phyloP scores from a whole-genome alignment of 345 rosid genomes.

The Aurinia saxatilis region DNA sequence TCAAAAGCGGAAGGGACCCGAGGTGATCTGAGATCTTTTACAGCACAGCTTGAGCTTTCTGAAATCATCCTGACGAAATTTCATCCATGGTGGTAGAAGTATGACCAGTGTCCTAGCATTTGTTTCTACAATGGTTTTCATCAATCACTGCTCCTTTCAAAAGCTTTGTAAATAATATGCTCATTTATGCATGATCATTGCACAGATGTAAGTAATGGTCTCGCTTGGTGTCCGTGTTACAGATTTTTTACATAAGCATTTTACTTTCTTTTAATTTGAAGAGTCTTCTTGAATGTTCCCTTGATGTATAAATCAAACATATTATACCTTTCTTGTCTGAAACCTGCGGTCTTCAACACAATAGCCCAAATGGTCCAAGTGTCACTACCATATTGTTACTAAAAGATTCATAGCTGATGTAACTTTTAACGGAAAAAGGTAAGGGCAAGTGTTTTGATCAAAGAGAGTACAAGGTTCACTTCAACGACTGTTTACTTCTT shows the following conservation, averaged over 20 bases:
- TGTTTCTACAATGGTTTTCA: background rate
- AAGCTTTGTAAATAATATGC: constrained; percentile 13
- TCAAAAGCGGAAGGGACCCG: background rate
- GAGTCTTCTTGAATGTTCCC: background rate
- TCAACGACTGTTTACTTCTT: background rate
- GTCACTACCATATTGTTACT: background rate
- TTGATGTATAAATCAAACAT: background rate
- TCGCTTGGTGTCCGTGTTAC: background rate
- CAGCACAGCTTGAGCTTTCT: background rate
- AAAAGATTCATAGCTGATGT: background rate
- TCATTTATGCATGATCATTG: constrained; percentile 3
- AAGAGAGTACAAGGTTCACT: background rate
- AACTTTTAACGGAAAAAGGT: background rate
- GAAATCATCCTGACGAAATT: background rate
- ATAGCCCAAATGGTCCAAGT: background rate
- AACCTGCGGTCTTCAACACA: constrained; percentile 8
- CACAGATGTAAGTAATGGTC: constrained; percentile 15
- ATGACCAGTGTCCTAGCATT: constrained; percentile 5
- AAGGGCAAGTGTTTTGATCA: background rate
- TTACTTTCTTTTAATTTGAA: background rate
- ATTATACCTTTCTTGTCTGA: constrained; percentile 15
- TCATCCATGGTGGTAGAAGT: constrained; percentile 10
- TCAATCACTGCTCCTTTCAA: background rate
- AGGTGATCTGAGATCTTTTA: constrained; percentile 9
- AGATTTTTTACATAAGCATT: background rate